phyloP scores from a whole-genome alignment of 768 basidiomycete genomes.

The Panellus pusillus region DNA sequence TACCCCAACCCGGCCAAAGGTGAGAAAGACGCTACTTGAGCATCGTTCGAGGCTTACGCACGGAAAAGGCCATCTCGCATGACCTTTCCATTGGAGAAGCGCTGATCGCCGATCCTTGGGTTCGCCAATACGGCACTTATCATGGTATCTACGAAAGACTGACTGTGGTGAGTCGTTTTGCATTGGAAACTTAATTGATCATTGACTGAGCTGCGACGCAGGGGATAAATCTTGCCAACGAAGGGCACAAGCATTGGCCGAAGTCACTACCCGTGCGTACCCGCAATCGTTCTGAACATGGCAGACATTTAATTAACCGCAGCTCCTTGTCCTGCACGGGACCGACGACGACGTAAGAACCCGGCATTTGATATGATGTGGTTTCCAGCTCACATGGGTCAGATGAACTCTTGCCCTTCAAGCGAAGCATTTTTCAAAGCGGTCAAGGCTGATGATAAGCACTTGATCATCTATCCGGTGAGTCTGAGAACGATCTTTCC shows the following conservation, averaged over 20 bases:
- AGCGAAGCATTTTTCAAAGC: conserved; percentile 3
- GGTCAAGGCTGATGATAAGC: background rate
- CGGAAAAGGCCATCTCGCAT: conserved; percentile 1
- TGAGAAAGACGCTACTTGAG: too few relatives aligned
- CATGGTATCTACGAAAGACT: too few relatives aligned
- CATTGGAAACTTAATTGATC: too few relatives aligned
- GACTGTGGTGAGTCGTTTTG: background rate
- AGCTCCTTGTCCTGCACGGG: conserved; percentile 6
- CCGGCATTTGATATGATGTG: background rate
- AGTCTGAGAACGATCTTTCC: too few relatives aligned
- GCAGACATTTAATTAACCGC: background rate
- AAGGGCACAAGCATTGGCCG: conserved; percentile 1
- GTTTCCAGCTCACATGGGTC: background rate
- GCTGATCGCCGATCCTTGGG: too few relatives aligned
- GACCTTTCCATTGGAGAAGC: background rate
- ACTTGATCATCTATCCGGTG: conserved; percentile 4
- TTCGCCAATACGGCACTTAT: too few relatives aligned
- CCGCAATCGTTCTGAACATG: background rate
- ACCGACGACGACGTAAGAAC: too few relatives aligned
- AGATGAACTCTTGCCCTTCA: conserved; percentile 7
- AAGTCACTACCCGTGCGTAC: background rate
- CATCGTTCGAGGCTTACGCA: too few relatives aligned
- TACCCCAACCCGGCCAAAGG: conserved; percentile 1
- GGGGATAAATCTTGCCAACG: too few relatives aligned
- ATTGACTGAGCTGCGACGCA: background rate